Evolutionary conservation across 108 stramenopile species (phyloP).

Genomic region (Ochromonas danica): DNA sequence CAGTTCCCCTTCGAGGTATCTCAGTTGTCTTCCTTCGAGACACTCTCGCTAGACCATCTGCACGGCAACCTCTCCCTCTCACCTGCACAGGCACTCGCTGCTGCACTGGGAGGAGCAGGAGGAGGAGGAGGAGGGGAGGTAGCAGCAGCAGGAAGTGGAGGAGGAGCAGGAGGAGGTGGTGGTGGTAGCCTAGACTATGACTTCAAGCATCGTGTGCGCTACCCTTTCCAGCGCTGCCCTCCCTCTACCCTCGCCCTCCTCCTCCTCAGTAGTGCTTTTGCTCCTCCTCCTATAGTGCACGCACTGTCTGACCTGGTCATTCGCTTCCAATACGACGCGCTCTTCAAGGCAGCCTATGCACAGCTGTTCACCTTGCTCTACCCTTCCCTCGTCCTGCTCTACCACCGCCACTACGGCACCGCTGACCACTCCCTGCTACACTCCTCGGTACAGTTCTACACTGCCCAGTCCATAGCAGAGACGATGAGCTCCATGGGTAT

Average conservation of each 20-base stretch:
- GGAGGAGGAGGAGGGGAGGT: constrained; percentile 10
- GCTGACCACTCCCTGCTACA: not conserved
- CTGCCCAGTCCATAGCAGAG: not conserved
- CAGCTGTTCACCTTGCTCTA: constrained; percentile 11
- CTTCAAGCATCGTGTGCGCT: not conserved
- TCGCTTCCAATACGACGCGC: not conserved
- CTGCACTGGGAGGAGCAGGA: constrained; percentile 4
- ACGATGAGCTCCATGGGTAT: constrained; percentile 6
- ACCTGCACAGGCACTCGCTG: not conserved
- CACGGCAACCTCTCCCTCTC: not conserved
- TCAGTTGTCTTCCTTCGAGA: not conserved
- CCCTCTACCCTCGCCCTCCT: not conserved
- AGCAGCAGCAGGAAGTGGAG: constrained; percentile 28
- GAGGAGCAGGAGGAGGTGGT: constrained; percentile 19
- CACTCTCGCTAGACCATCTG: no score
- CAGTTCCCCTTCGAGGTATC: not conserved
- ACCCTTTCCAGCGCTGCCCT: not conserved
- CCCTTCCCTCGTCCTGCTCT: constrained; percentile 4
- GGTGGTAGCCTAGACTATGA: not conserved
- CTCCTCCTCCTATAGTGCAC: not conserved
- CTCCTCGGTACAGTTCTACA: constrained; percentile 27
- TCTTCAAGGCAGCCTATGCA: constrained; percentile 18
- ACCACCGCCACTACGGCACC: not conserved
- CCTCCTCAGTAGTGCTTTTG: not conserved
- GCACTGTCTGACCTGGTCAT: not conserved